Conservation (phyloP, 2,329 filamentous ascomycete genomes). For the Neospermospora avenae region DNA sequence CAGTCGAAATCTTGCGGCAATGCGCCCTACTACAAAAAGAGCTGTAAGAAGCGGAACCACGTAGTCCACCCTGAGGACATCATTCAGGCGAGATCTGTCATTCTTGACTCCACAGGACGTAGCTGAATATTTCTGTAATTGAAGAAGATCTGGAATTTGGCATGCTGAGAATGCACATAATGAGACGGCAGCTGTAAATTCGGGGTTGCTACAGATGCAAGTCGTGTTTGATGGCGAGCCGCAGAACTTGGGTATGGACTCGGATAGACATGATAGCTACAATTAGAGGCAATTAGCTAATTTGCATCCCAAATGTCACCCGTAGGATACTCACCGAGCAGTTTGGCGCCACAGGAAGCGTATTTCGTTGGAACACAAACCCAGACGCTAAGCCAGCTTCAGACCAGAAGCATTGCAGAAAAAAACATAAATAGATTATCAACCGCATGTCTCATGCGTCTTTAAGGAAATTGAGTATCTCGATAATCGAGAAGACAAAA, state of each 20-base stretch:
- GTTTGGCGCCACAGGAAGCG: neutral
- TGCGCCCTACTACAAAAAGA: constrained; percentile 5
- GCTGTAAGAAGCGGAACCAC: constrained; percentile 8
- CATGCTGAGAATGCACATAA: constrained; percentile 12
- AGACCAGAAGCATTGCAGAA: neutral
- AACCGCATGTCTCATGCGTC: neutral
- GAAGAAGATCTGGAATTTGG: constrained; percentile 4
- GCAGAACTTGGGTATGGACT: constrained; percentile 12
- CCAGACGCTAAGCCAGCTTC: neutral
- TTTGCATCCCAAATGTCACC: neutral
- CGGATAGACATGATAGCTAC: constrained; percentile 21
- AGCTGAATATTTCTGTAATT: constrained; percentile 8
- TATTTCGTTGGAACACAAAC: neutral
- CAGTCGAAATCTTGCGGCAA: constrained; percentile 5
- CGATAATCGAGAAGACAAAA: neutral
- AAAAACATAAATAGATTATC: neutral
- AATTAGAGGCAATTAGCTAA: too few relatives aligned
- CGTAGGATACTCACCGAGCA: constrained; percentile 3
- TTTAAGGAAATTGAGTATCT: neutral
- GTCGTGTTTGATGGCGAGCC: constrained; percentile 10
- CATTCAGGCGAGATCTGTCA: constrained; percentile 11
- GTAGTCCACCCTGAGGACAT: constrained; percentile 8
- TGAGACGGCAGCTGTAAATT: constrained; percentile 2
- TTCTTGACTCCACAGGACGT: constrained; percentile 11
- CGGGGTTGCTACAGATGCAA: constrained; percentile 10